Percentiles rank a stretch among this genome's conserved stretches.
Conservation (phyloP, 768 basidiomycete genomes). For the Leccinum pellstonianum region DNA sequence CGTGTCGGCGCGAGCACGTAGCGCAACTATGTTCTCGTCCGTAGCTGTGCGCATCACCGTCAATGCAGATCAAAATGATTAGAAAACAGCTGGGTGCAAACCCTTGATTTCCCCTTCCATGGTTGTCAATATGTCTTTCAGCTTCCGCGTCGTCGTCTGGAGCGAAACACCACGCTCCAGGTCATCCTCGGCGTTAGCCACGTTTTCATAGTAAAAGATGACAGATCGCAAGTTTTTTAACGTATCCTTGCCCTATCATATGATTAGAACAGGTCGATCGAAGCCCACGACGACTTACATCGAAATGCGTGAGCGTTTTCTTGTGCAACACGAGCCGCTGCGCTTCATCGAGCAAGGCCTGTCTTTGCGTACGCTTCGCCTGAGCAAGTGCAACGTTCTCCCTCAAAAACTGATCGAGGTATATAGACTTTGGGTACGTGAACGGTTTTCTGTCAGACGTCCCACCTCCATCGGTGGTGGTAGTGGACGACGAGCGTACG, state of each 20-base stretch:
- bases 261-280: neutral
- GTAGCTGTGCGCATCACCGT: slow-evolving; percentile 41
- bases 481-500: slow-evolving; percentile 25
- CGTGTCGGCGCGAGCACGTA: slow-evolving; percentile 43
- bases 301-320: slow-evolving; percentile 47
- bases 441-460: slow-evolving; percentile 39
- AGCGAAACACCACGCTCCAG: slow-evolving; percentile 45
- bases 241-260: slow-evolving; percentile 56
- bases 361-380: slow-evolving; percentile 34
- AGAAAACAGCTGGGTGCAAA: slow-evolving; percentile 21
- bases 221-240: slow-evolving; percentile 59
- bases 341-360: slow-evolving; percentile 47
- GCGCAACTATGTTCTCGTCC: slow-evolving; percentile 44
- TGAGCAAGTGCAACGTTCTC: slow-evolving; percentile 49
- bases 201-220: slow-evolving; percentile 69
- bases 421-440: slow-evolving; percentile 62
- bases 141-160: slow-evolving; percentile 43
- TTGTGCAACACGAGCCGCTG: slow-evolving; percentile 45
- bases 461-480: slow-evolving; percentile 14
- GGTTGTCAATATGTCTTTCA: slow-evolving; percentile 50
- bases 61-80: neutral
- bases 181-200: slow-evolving; percentile 52
- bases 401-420: slow-evolving; percentile 69
- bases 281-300: slow-evolving; percentile 43
- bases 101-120: slow-evolving; percentile 57